Conservation (phyloP, 2,329 filamentous ascomycete species). For the Laburnicola sp. region DNA sequence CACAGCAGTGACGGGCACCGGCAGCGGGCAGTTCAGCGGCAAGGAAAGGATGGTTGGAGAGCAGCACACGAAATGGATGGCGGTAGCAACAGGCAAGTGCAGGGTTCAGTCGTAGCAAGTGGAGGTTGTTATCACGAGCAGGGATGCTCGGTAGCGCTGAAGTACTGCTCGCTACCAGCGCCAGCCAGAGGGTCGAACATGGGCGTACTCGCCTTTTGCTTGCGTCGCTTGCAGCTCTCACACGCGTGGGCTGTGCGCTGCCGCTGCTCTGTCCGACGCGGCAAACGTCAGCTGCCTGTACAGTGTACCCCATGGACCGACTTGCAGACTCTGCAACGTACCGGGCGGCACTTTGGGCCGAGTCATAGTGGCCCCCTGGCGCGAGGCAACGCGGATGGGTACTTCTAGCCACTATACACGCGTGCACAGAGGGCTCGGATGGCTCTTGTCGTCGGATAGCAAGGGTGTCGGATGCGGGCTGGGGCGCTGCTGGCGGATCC, state of each 20-base stretch:
- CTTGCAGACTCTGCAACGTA: constrained; percentile 18
- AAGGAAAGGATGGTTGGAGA: background rate
- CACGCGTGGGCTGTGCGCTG: constrained; percentile 67
- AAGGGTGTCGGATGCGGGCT: constrained; percentile 35
- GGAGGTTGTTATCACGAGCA: background rate
- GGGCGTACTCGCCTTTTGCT: constrained; percentile 63
- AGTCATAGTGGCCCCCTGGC: constrained; percentile 28
- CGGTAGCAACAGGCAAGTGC: background rate
- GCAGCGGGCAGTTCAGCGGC: constrained; percentile 5
- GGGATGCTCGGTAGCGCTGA: background rate
- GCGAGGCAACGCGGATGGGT: constrained; percentile 15
- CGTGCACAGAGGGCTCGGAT: constrained; percentile 10
- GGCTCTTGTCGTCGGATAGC: constrained; percentile 22
- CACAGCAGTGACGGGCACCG: background rate
- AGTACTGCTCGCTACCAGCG: background rate
- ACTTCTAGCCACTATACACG: constrained; percentile 28
- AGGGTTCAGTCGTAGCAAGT: background rate
- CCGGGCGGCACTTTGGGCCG: constrained; percentile 42
- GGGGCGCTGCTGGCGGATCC: constrained; percentile 7
- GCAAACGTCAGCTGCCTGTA: constrained; percentile 56
- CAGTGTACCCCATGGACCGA: too few species aligned
- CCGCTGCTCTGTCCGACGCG: constrained; percentile 62
- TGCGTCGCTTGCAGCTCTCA: constrained; percentile 66
- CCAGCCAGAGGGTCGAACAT: constrained; percentile 7
- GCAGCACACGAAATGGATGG: too few species aligned